Evolutionary conservation across 2,329 filamentous ascomycete genomes (phyloP).

Genomic region (Ophiostoma ulmi): DNA sequence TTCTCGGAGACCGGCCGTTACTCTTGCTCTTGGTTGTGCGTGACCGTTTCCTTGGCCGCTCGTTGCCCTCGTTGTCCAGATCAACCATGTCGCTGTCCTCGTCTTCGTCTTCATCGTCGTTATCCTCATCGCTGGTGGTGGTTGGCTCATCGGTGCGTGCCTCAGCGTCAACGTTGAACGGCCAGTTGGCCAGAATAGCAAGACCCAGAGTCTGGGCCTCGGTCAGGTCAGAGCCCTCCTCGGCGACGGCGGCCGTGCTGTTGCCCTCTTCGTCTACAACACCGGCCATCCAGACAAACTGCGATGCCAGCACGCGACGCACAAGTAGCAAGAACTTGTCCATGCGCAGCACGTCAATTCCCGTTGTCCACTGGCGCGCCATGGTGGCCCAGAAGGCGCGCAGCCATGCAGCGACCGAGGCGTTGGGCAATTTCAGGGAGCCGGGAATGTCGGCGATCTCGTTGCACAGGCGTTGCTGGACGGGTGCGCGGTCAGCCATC

Average conservation of each 20-base stretch:
- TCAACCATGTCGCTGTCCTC: conserved; percentile 7
- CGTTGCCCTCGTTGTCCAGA: conserved; percentile 28
- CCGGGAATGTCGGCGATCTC: conserved; percentile 64
- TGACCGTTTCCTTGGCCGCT: conserved; percentile 29
- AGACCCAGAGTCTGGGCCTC: conserved; percentile 37
- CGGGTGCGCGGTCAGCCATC: conserved; percentile 86
- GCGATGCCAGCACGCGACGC: conserved; percentile 69
- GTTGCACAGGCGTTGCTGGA: conserved; percentile 75
- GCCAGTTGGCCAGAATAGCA: conserved; percentile 38
- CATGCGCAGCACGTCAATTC: conserved; percentile 69
- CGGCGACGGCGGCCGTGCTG: not conserved
- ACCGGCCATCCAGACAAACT: conserved; percentile 48
- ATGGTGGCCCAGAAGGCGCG: conserved; percentile 68
- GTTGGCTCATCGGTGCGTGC: conserved; percentile 38
- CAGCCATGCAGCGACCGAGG: conserved; percentile 46
- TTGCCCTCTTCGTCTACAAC: conserved; percentile 26
- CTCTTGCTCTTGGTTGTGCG: conserved; percentile 30
- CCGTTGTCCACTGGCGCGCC: conserved; percentile 61
- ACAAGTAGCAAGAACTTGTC: conserved; percentile 91
- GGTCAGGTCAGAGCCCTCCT: conserved; percentile 15
- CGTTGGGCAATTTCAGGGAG: conserved; percentile 44
- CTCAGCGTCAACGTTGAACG: conserved; percentile 36
- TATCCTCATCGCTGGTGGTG: conserved; percentile 28
- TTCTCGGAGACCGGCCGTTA: not conserved
- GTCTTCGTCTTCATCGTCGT: conserved; percentile 40